Percentiles rank a stretch among this genome's conserved stretches.
Evolutionary conservation across 2,329 filamentous ascomycete genomes (phyloP).

Genomic region (Scopulariopsis brevicaulis): DNA sequence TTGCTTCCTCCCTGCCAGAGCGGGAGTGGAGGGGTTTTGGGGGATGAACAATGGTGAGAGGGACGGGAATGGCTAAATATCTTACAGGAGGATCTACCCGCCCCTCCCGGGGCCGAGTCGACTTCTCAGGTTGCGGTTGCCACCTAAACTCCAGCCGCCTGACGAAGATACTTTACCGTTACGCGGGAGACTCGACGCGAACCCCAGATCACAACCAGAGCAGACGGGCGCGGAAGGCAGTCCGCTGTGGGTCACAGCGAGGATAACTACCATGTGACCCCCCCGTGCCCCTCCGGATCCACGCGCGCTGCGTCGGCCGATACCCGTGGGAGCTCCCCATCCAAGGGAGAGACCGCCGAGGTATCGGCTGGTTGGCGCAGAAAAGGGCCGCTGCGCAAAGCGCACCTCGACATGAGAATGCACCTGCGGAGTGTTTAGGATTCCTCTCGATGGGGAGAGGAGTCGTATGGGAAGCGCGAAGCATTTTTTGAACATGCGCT

Average conservation of each 20-base stretch:
- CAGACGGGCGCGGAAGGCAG: background rate
- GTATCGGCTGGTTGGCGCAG: background rate
- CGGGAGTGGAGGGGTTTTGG: background rate
- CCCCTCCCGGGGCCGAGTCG: conserved; percentile 14
- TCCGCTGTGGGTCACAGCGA: background rate
- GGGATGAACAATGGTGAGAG: background rate
- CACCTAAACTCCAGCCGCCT: conserved; percentile 17
- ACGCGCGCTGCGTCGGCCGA: background rate
- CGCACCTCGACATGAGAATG: background rate
- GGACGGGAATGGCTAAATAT: background rate
- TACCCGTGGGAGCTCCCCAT: background rate
- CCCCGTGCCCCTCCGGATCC: background rate
- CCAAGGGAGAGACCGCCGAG: background rate
- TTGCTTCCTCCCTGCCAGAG: no score
- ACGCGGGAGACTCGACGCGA: background rate
- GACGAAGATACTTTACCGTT: background rate
- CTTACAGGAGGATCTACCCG: conserved; percentile 30
- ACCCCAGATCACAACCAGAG: background rate
- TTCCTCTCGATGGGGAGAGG: background rate
- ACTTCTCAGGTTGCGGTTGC: conserved; percentile 25
- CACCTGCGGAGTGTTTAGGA: background rate
- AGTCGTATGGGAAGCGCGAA: background rate
- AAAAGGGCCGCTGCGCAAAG: background rate
- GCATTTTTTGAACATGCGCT: background rate
- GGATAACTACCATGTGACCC: background rate